phyloP scores from a whole-genome alignment of 2,329 filamentous ascomycete species.

The Bipolaris sorokiniana region DNA sequence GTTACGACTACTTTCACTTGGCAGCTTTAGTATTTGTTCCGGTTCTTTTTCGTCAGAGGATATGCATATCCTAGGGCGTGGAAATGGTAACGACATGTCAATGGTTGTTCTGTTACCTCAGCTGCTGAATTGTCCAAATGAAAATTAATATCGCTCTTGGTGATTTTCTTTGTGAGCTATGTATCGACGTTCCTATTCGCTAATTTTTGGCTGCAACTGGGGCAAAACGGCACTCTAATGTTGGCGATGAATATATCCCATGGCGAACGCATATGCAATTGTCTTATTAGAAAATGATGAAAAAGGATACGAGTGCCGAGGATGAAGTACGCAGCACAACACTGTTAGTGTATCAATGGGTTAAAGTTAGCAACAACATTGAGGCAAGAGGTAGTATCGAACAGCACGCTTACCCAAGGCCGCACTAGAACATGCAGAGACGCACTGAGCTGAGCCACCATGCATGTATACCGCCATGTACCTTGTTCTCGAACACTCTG shows the following conservation, averaged over 20 bases:
- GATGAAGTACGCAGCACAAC: no score
- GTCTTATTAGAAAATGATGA: neutral
- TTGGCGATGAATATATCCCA: neutral
- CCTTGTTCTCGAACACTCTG: neutral
- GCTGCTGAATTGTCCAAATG: neutral
- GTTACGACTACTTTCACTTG: no score
- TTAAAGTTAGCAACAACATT: neutral
- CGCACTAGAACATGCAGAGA: neutral
- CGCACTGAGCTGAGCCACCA: neutral
- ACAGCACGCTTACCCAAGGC: neutral
- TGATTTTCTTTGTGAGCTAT: neutral
- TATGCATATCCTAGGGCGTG: neutral
- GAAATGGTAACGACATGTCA: neutral
- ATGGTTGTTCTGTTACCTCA: neutral
- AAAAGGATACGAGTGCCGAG: neutral
- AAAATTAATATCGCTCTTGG: neutral
- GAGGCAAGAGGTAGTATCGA: neutral
- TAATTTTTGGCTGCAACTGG: neutral
- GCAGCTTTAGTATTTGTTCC: no score
- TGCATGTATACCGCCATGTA: neutral
- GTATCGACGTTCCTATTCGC: neutral
- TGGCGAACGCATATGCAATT: neutral
- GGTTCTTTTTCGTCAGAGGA: no score
- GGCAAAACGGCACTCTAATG: neutral
- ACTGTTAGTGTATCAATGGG: no score